A percentile compares a stretch with the other conserved stretches of the same genome.
phyloP scores from a whole-genome alignment of 148 eudicot species.

The Agrostemma githago region DNA sequence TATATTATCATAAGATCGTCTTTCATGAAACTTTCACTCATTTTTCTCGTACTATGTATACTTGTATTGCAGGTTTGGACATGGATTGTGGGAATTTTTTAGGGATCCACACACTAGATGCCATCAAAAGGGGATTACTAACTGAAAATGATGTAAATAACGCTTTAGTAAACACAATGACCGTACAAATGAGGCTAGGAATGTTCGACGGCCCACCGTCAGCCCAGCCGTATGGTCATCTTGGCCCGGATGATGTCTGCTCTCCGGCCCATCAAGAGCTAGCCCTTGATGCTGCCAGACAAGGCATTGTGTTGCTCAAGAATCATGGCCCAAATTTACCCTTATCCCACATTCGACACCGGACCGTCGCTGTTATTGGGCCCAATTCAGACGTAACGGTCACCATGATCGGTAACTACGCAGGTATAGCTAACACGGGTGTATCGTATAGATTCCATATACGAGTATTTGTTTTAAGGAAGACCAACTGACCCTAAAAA shows the following conservation, averaged over 20 bases:
- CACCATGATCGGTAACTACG: conserved; percentile 87
- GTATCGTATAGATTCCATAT: too few species aligned
- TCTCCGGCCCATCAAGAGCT: conserved; percentile 62
- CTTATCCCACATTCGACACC: conserved; percentile 44
- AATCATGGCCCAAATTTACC: conserved; percentile 61
- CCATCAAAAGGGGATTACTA: conserved; percentile 52
- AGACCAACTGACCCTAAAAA: too few species aligned
- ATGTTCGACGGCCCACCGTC: conserved; percentile 86
- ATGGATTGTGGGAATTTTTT: conserved; percentile 87
- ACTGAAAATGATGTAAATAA: conserved; percentile 49
- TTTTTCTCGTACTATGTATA: too few species aligned
- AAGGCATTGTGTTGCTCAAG: conserved; percentile 78
- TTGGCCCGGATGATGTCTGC: conserved; percentile 74
- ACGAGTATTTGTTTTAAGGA: too few species aligned
- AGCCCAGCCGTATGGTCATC: conserved; percentile 56
- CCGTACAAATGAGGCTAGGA: conserved; percentile 82
- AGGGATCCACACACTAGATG: conserved; percentile 52
- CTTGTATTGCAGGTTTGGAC: conserved; percentile 56
- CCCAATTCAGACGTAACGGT: conserved; percentile 74
- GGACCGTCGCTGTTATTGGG: conserved; percentile 74
- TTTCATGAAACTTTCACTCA: too few species aligned
- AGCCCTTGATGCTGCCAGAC: conserved; percentile 80
- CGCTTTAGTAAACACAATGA: conserved; percentile 52
- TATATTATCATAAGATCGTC: too few species aligned
- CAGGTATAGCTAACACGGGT: conserved; percentile 36